These are phyloP conservation scores for Fusarium palustre DNA, from an alignment of 2,329 filamentous ascomycete genomes.

Conservation along the genomic window DNA sequence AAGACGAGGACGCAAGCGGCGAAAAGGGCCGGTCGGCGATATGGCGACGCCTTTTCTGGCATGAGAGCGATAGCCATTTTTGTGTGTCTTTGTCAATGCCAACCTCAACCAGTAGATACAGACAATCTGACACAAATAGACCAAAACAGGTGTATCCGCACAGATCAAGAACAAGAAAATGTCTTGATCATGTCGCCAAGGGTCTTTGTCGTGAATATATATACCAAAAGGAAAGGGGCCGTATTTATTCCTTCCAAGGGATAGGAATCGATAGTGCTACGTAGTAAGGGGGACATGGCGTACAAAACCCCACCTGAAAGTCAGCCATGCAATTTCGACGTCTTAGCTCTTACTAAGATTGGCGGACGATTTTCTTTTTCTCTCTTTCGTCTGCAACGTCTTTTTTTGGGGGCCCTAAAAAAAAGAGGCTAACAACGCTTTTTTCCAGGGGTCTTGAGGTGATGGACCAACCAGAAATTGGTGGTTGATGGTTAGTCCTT, in stretches of 20 bases:
- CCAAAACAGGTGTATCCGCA: neutral
- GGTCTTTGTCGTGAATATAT: neutral
- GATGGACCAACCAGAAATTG: neutral
- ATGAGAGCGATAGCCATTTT: constrained; percentile 18
- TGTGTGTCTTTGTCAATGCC: too few species aligned
- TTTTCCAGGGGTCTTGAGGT: constrained; percentile 2
- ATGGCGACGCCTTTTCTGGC: constrained; percentile 15
- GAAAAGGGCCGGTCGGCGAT: constrained; percentile 16
- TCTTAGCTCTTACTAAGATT: constrained; percentile 18
- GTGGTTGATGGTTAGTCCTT: neutral
- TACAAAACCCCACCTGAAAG: constrained; percentile 9
- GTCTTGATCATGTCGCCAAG: constrained; percentile 1
- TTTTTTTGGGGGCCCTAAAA: neutral
- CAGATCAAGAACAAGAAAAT: constrained; percentile 1
- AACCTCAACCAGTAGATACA: neutral
- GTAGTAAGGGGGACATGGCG: constrained; percentile 20
- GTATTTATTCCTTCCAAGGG: constrained; percentile 15
- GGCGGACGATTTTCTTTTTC: neutral
- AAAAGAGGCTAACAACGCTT: neutral
- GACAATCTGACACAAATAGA: neutral
- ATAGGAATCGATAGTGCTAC: constrained; percentile 16
- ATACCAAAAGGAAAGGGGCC: constrained; percentile 7
- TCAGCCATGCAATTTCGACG: constrained; percentile 13
- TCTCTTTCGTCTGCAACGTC: neutral
- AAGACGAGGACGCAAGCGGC: constrained; percentile 15